Percentiles rank a stretch among this genome's conserved stretches.
These are phyloP conservation scores for Panaeolus papilionaceus DNA, from an alignment of 768 basidiomycete species.

Conservation along the genomic window DNA sequence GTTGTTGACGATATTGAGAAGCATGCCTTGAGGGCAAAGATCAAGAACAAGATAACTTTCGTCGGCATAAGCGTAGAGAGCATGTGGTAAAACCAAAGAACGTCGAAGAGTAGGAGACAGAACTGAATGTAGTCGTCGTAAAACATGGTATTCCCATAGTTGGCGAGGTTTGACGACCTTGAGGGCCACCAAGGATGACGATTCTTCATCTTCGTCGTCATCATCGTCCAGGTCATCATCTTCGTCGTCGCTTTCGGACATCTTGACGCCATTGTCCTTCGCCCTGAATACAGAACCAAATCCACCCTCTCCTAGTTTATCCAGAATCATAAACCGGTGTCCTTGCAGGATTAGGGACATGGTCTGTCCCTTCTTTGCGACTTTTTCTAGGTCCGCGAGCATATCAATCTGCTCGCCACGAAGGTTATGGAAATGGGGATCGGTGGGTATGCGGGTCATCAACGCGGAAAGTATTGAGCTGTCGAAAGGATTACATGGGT, in stretches of 20 bases:
- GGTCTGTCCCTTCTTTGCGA: constrained; percentile 58
- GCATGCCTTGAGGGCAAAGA: constrained; percentile 88
- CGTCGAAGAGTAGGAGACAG: constrained; percentile 63
- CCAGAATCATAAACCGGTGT: constrained; percentile 70
- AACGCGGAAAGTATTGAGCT: constrained; percentile 65
- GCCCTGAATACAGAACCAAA: constrained; percentile 97
- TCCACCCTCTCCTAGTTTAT: constrained; percentile 96
- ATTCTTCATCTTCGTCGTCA: constrained; percentile 62
- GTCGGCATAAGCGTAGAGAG: constrained; percentile 84
- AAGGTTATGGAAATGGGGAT: constrained; percentile 67
- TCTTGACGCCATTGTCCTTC: constrained; percentile 54
- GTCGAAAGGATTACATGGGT: constrained; percentile 91
- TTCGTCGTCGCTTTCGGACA: constrained; percentile 50
- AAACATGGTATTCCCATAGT: constrained; percentile 91
- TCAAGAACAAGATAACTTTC: constrained; percentile 92
- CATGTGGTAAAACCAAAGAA: constrained; percentile 80
- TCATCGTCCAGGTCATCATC: constrained; percentile 55
- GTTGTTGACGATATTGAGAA: constrained; percentile 91
- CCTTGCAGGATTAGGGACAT: constrained; percentile 69
- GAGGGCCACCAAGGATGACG: constrained; percentile 72
- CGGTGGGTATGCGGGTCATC: constrained; percentile 66
- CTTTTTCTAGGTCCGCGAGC: constrained; percentile 77
- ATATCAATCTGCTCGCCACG: constrained; percentile 57
- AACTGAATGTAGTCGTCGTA: constrained; percentile 75
- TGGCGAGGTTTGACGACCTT: constrained; percentile 92